A percentile compares a stretch with the other conserved stretches of the same genome.
These are phyloP conservation scores for Petunia axillaris DNA, from an alignment of 257 asterid genomes.

Conservation along the genomic window DNA sequence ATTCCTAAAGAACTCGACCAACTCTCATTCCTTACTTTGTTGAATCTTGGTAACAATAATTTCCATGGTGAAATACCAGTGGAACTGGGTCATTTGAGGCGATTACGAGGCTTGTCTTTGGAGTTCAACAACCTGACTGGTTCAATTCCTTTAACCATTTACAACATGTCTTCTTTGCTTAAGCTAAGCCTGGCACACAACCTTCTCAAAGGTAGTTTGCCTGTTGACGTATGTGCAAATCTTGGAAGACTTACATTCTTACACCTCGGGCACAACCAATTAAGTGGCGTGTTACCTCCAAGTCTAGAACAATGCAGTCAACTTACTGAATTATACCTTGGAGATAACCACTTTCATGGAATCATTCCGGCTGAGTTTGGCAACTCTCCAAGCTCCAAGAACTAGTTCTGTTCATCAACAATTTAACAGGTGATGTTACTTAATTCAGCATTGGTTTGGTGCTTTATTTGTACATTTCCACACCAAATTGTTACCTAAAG, in stretches of 20 bases:
- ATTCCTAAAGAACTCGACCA: not conserved
- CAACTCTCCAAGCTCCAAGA: not conserved
- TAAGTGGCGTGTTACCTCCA: not conserved
- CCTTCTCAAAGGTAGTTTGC: not conserved
- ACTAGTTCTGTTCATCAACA: not conserved
- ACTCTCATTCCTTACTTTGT: not conserved
- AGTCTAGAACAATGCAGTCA: too few relatives aligned
- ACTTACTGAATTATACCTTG: not conserved
- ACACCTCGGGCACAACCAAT: not conserved
- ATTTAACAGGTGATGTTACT: not conserved
- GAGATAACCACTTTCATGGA: not conserved
- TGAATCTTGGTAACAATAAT: not conserved
- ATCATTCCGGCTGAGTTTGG: not conserved
- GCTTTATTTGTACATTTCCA: too few relatives aligned
- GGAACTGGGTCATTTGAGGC: not conserved
- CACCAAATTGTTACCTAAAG: too few relatives aligned
- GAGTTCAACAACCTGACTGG: too few relatives aligned
- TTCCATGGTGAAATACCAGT: not conserved
- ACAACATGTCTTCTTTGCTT: not conserved
- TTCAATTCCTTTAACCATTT: too few relatives aligned
- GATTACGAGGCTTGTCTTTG: not conserved
- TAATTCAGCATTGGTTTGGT: too few relatives aligned
- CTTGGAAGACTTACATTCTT: not conserved
- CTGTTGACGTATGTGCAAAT: not conserved
- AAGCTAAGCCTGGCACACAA: not conserved